These are phyloP conservation scores for Mucor piriformis DNA, from an alignment of 371 early-diverging fungal species.

Conservation along the genomic window DNA sequence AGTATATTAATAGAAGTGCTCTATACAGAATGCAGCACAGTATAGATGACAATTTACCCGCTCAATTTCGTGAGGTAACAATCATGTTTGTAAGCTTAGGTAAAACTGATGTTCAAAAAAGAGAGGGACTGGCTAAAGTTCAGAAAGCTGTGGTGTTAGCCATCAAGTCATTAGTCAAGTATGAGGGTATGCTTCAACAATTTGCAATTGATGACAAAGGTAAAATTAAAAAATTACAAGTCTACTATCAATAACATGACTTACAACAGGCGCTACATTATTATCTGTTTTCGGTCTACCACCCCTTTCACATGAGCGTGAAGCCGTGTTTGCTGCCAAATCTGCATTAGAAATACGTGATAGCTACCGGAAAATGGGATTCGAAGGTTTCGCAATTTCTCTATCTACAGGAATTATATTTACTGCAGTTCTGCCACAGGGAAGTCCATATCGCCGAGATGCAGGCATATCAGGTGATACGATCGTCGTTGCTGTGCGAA, in stretches of 20 bases:
- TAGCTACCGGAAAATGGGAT: conserved; percentile 20
- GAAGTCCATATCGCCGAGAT: conserved; percentile 59
- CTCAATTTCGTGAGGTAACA: conserved; percentile 64
- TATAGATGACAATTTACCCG: conserved; percentile 48
- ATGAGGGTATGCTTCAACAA: conserved; percentile 65
- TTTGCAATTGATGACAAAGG: conserved; percentile 69
- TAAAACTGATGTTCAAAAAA: conserved; percentile 44
- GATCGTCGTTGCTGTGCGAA: conserved; percentile 64
- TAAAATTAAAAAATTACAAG: background rate
- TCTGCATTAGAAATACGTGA: conserved; percentile 55
- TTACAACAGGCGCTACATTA: conserved; percentile 50
- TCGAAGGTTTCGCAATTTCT: conserved; percentile 57
- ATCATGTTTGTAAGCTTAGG: conserved; percentile 66
- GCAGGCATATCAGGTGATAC: conserved; percentile 65
- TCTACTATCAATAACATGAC: background rate
- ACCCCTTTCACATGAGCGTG: conserved; percentile 63
- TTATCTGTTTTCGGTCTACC: conserved; percentile 63
- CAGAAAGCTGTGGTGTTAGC: conserved; percentile 38
- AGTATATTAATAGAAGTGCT: conserved; percentile 61
- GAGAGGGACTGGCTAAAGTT: conserved; percentile 43
- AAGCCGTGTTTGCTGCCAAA: conserved; percentile 64
- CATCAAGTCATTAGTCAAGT: conserved; percentile 41
- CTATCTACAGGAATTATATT: conserved; percentile 62
- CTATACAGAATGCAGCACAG: conserved; percentile 51
- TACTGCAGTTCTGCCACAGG: conserved; percentile 51